Evolutionary conservation across 176 grass and related monocot genomes (phyloP).

Genomic region (Triticum monococcum): DNA sequence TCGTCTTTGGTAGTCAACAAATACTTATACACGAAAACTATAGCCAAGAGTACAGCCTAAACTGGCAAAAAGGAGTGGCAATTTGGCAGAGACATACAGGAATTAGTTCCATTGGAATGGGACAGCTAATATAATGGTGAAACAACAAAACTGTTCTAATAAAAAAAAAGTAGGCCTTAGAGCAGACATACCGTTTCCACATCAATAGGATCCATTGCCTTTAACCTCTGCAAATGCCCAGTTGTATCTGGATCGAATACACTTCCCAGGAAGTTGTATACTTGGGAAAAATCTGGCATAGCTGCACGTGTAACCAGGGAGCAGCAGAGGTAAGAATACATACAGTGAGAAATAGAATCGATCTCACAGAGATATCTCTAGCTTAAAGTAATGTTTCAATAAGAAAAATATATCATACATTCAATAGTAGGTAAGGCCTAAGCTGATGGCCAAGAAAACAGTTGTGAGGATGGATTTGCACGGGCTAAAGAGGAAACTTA

Average conservation of each 20-base stretch:
- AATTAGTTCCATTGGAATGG: not conserved
- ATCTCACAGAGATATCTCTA: not conserved
- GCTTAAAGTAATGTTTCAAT: not conserved
- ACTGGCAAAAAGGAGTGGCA: not conserved
- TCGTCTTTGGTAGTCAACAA: not conserved
- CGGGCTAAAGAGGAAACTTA: slow-evolving; percentile 29
- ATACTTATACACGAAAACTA: not conserved
- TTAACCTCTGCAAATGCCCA: slow-evolving; percentile 84
- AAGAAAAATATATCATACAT: not conserved
- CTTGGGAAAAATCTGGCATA: slow-evolving; percentile 91
- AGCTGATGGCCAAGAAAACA: not conserved
- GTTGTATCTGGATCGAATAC: slow-evolving; percentile 87
- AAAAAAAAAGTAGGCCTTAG: not conserved
- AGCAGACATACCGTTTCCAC: slow-evolving; percentile 70
- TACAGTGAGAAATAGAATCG: not conserved
- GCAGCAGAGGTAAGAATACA: slow-evolving; percentile 29
- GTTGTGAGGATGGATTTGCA: slow-evolving; percentile 15
- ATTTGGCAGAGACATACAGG: not conserved
- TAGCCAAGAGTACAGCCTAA: not conserved
- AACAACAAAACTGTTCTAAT: not conserved
- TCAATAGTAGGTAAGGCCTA: slow-evolving; percentile 1
- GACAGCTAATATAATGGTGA: not conserved
- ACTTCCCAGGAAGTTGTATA: slow-evolving; percentile 91
- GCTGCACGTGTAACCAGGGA: slow-evolving; percentile 36
- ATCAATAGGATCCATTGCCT: slow-evolving; percentile 90